Evolutionary conservation across 2,329 filamentous ascomycete species (phyloP).

Genomic region (Beauveria sp.): DNA sequence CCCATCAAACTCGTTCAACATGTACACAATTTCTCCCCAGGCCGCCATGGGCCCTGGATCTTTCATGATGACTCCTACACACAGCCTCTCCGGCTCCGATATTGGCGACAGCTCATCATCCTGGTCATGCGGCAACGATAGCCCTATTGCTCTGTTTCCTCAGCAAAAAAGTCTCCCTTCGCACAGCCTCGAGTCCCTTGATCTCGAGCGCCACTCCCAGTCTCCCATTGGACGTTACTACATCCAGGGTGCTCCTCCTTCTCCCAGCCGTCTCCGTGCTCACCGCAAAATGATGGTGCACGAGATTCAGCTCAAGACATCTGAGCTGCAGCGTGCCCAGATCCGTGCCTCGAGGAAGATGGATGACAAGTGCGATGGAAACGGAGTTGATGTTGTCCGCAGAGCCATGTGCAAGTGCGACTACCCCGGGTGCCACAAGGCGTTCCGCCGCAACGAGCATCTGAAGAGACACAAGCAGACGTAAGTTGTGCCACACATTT

Average conservation of each 20-base stretch:
- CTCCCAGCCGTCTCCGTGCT: slow-evolving; percentile 25
- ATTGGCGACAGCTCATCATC: slow-evolving; percentile 29
- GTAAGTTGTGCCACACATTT: slow-evolving; percentile 27
- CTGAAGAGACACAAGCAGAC: slow-evolving; percentile 46
- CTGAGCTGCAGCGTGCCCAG: slow-evolving; percentile 36
- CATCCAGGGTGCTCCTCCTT: slow-evolving; percentile 24
- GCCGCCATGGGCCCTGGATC: slow-evolving; percentile 24
- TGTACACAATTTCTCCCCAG: slow-evolving; percentile 28
- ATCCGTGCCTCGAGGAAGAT: slow-evolving; percentile 25
- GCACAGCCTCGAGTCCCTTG: slow-evolving; percentile 25
- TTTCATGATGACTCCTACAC: slow-evolving; percentile 33
- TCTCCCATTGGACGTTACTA: slow-evolving; percentile 26
- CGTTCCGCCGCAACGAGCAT: slow-evolving; percentile 46
- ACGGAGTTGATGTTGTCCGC: slow-evolving; percentile 28
- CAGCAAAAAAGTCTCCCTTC: slow-evolving; percentile 23
- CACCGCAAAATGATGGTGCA: slow-evolving; percentile 34
- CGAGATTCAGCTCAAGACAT: slow-evolving; percentile 36
- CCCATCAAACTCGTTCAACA: slow-evolving; percentile 28
- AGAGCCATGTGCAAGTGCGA: slow-evolving; percentile 37
- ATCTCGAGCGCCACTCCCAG: slow-evolving; percentile 29
- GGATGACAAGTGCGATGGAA: slow-evolving; percentile 21
- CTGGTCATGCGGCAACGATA: slow-evolving; percentile 33
- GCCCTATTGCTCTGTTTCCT: slow-evolving; percentile 33
- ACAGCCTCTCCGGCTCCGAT: slow-evolving; percentile 32
- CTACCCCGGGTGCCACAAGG: slow-evolving; percentile 38